Percentiles rank a stretch among this genome's conserved stretches.
Evolutionary conservation across 768 basidiomycete genomes (phyloP).

Genomic region (Amanita molliuscula): DNA sequence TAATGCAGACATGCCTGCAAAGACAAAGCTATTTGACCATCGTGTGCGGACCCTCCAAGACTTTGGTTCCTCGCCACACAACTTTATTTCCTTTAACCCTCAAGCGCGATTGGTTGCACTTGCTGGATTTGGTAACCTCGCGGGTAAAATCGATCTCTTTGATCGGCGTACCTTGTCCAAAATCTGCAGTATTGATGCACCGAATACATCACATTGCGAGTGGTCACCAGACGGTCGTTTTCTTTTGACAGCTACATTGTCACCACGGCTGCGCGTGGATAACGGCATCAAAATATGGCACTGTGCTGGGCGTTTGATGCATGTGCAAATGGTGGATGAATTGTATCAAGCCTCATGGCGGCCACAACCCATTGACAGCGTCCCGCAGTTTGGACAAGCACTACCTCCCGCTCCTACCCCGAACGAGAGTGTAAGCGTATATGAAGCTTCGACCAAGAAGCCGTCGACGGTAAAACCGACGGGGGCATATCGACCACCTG

Average conservation of each 20-base stretch:
- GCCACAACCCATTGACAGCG: conserved; percentile 56
- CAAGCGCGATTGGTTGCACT: conserved; percentile 82
- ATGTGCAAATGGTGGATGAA: conserved; percentile 76
- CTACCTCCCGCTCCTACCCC: conserved; percentile 66
- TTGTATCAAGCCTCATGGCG: conserved; percentile 86
- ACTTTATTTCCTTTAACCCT: conserved; percentile 91
- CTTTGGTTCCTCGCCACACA: conserved; percentile 83
- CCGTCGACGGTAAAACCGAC: conserved; percentile 53
- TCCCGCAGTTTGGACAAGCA: conserved; percentile 53
- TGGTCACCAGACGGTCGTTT: conserved; percentile 94
- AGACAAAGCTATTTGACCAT: conserved; percentile 84
- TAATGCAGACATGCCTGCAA: conserved; percentile 83
- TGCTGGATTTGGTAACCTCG: conserved; percentile 95
- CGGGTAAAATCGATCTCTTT: conserved; percentile 87
- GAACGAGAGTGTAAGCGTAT: conserved; percentile 40
- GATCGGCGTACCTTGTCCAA: conserved; percentile 83
- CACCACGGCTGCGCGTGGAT: conserved; percentile 90
- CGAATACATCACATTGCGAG: conserved; percentile 89
- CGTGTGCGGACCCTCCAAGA: conserved; percentile 83
- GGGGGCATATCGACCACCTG: conserved; percentile 90
- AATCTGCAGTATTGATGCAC: conserved; percentile 72
- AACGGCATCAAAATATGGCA: conserved; percentile 98
- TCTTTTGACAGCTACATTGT: conserved; percentile 92
- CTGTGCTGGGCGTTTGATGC: conserved; percentile 79
- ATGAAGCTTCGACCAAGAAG: conserved; percentile 38